Base-by-base conservation (phyloP, 2,329 filamentous ascomycete genomes). In the Onygena corvina region DNA sequence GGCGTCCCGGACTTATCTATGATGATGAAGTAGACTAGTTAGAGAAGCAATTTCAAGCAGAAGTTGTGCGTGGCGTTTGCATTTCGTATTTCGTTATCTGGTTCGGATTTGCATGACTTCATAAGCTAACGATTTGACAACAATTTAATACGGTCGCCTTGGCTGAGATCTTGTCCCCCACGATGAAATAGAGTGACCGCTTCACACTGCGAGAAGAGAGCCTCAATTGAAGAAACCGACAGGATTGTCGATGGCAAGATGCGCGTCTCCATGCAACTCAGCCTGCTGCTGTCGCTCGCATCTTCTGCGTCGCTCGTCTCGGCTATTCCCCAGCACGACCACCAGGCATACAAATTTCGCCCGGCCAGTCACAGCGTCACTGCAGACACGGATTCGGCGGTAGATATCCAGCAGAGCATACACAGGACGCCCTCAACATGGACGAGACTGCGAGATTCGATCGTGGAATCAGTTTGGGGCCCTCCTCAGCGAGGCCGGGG, bases 401-500 rank as follows among this genome's bases (percentile, higher is more conserved):
- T 16, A 53, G 60, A 25, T 52, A 60, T n/a, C 53, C 58, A 14
- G 61, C 62, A 34, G 29, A 56, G n/a, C 58, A 62, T 11, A 54
- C 59, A 20, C 42, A 44, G 21, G 21, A 40, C 46, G 57, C 60
- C 16, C 56, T 59, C 64, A 5, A 60, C 66, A 51, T 69, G 66
- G 64, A 64, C 56, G 49, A 61, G 61, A 48, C 49, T 71, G 12
- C 64, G 69, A 27, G 64, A 71, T 53, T 64, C 67, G 54, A 52
- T 69, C 6, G 70, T 71, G 46, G 64, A 71, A 51, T 59, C 60
- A 2, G 61, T 72, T 51, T 73, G 70, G 70, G 61, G 61, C 2
- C 58, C 66, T 38, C 61, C 64, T 3, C 56, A 58, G 34, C 40
- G 45, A 9, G 16, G 21, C 9, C n/a, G 33, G 30, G 42, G n/a